Conservation (phyloP, 23 red algal species). For the Gracilariopsis chorda region DNA sequence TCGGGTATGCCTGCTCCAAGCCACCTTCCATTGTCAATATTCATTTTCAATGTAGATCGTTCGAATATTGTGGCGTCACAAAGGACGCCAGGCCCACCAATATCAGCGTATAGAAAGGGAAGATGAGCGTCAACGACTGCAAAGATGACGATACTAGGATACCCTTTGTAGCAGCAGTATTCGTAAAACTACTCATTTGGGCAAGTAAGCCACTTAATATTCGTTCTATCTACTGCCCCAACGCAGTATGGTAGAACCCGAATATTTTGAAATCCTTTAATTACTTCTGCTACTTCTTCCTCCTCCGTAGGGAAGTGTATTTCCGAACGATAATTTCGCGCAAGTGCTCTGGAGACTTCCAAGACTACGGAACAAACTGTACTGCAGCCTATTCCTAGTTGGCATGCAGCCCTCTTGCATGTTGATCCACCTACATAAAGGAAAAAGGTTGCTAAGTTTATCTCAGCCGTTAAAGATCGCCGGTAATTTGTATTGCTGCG, state of each 20-base stretch:
- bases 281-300: neutral
- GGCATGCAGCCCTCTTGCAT: neutral
- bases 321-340: neutral
- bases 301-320: neutral
- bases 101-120: neutral
- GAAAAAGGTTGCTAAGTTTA: neutral
- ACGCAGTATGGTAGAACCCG: neutral
- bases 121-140: neutral
- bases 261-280: neutral
- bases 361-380: neutral
- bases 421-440: neutral
- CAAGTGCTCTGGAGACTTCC: neutral
- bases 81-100: neutral
- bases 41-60: neutral
- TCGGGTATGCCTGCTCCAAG: neutral
- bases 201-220: slow-evolving; percentile 19
- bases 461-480: neutral
- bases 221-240: neutral
- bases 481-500: neutral
- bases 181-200: neutral
- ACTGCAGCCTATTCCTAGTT: neutral
- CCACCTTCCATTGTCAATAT: neutral
- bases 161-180: slow-evolving; percentile 20
- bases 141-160: neutral
- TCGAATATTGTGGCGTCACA: neutral